Conservation (phyloP, 306 rosid genomes). For the Alnus glutinosa region DNA sequence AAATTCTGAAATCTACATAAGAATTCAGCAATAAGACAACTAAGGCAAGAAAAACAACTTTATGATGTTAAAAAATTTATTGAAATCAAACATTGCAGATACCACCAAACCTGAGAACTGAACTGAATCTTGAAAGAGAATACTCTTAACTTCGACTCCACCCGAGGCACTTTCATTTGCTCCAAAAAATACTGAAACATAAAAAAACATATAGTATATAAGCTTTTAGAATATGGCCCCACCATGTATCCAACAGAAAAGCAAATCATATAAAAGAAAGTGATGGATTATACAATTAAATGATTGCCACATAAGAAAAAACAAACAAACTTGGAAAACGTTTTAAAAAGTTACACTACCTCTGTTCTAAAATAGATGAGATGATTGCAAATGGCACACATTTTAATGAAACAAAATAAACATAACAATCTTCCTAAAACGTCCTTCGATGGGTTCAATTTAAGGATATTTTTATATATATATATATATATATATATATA, state of each 20-base stretch:
- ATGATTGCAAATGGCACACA: neutral
- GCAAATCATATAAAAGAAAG: neutral
- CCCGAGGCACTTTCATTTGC: slow-evolving; percentile 98
- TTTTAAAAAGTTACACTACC: neutral
- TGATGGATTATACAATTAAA: neutral
- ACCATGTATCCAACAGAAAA: neutral
- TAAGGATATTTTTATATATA: too few relatives aligned
- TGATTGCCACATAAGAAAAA: neutral
- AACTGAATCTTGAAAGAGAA: slow-evolving; percentile 97
- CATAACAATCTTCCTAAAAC: neutral
- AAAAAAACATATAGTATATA: neutral
- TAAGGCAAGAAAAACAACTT: slow-evolving; percentile 21
- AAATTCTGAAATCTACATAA: slow-evolving; percentile 76
- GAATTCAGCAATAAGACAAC: slow-evolving; percentile 30
- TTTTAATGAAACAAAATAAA: neutral
- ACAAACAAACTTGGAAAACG: neutral
- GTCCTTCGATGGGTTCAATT: too few relatives aligned
- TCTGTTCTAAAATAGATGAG: neutral
- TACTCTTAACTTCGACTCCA: slow-evolving; percentile 92
- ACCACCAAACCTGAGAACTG: slow-evolving; percentile 77
- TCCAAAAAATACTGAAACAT: slow-evolving; percentile 84
- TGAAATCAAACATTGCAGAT: slow-evolving; percentile 30
- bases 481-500: too few relatives aligned
- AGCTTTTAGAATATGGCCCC: neutral
- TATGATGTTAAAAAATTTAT: neutral